Percentiles rank a stretch among this genome's conserved stretches.
Evolutionary conservation across 768 basidiomycete genomes (phyloP).

Genomic region (Mycena metata): DNA sequence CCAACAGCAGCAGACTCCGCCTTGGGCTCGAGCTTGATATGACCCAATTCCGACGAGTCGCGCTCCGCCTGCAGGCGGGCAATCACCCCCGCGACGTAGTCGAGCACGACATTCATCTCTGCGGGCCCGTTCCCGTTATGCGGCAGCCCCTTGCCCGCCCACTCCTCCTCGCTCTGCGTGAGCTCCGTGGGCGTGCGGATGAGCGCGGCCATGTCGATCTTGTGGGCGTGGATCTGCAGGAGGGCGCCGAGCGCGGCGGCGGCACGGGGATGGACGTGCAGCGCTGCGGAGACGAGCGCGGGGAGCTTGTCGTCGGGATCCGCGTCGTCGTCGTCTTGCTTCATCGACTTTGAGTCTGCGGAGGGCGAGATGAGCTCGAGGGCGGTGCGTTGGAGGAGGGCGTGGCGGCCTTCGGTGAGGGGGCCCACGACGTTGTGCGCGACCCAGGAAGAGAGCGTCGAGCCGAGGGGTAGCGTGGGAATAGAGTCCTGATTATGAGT

Average conservation of each 20-base stretch:
- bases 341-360: slow-evolving; percentile 14
- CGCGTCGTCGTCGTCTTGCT: background rate
- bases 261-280: slow-evolving; percentile 59
- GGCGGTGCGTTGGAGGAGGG: slow-evolving; percentile 59
- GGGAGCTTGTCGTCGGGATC: slow-evolving; percentile 31
- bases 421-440: slow-evolving; percentile 59
- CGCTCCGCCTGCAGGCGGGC: slow-evolving; percentile 33
- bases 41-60: slow-evolving; percentile 20
- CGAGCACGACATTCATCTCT: slow-evolving; percentile 68
- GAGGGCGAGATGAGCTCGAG: slow-evolving; percentile 42
- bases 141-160: slow-evolving; percentile 55
- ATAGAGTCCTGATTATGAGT: slow-evolving; percentile 24
- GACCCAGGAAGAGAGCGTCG: slow-evolving; percentile 59
- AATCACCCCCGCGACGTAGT: slow-evolving; percentile 69
- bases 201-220: slow-evolving; percentile 67
- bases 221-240: slow-evolving; percentile 57
- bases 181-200: slow-evolving; percentile 63
- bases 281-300: slow-evolving; percentile 54
- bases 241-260: slow-evolving; percentile 56
- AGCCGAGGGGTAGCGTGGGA: slow-evolving; percentile 46
- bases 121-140: slow-evolving; percentile 47
- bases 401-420: slow-evolving; percentile 62
- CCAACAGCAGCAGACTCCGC: slow-evolving; percentile 20
- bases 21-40: slow-evolving; percentile 12
- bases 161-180: slow-evolving; percentile 64